These are phyloP conservation scores for Macroventuria anomochaeta DNA, from an alignment of 2,329 filamentous ascomycete species.

Conservation along the genomic window DNA sequence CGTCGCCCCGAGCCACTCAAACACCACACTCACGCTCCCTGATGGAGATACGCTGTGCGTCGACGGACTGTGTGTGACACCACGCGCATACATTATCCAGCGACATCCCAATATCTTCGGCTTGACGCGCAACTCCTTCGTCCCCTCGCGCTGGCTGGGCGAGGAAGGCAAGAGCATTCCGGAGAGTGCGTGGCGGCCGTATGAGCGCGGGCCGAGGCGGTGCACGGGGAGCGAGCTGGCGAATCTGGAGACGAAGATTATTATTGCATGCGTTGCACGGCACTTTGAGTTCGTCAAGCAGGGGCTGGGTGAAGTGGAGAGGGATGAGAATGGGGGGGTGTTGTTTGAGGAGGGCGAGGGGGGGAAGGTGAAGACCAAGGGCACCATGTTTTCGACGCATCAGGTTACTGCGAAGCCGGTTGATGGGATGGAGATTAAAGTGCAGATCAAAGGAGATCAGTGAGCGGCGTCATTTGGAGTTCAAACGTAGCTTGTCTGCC, in stretches of 20 bases:
- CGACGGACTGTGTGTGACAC: conserved; percentile 20
- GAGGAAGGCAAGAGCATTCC: conserved; percentile 30
- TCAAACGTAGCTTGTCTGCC: too few species aligned
- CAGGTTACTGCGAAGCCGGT: conserved; percentile 24
- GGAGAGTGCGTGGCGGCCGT: conserved; percentile 59
- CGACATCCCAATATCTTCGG: conserved; percentile 26
- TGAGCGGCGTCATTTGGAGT: too few species aligned
- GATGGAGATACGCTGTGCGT: conserved; percentile 16
- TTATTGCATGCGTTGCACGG: conserved; percentile 57
- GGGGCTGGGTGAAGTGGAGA: conserved; percentile 32
- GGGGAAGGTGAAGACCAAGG: conserved; percentile 16
- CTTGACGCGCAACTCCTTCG: conserved; percentile 30
- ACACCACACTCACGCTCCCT: conserved; percentile 19
- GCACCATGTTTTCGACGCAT: conserved; percentile 13
- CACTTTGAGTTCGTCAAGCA: conserved; percentile 53
- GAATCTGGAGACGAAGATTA: conserved; percentile 57
- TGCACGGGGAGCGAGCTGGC: conserved; percentile 64
- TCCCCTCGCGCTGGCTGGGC: conserved; percentile 25
- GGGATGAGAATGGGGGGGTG: conserved; percentile 9
- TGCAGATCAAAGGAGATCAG: conserved; percentile 14
- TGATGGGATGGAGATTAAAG: conserved; percentile 21
- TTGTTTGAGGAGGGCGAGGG: conserved; percentile 5
- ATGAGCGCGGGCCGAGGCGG: conserved; percentile 60
- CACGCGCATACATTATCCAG: conserved; percentile 26
- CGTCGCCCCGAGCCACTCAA: conserved; percentile 17